phyloP scores from a whole-genome alignment of 345 rosid species.

The Brassica nigra region DNA sequence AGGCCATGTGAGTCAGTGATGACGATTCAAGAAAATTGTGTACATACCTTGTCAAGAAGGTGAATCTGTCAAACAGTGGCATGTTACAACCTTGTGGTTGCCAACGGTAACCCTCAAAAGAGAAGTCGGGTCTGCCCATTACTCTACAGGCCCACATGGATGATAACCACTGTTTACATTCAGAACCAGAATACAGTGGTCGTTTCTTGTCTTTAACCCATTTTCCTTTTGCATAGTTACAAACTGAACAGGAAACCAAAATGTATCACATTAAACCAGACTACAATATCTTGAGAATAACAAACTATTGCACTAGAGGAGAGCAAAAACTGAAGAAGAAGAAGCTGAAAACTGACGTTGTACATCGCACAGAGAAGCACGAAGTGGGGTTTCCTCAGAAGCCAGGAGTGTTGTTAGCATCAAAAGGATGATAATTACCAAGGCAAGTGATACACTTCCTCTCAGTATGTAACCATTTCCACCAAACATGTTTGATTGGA shows the following conservation, averaged over 20 bases:
- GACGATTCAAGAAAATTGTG: not conserved
- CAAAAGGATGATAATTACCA: constrained; percentile 26
- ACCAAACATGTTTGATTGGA: constrained; percentile 16
- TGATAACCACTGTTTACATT: constrained; percentile 73
- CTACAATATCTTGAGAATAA: not conserved
- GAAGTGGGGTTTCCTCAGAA: constrained; percentile 35
- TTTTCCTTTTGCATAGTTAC: constrained; percentile 70
- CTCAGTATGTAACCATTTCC: constrained; percentile 19
- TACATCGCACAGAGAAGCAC: constrained; percentile 7
- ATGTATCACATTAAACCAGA: not conserved
- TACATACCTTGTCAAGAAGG: constrained; percentile 64
- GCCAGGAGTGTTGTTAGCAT: constrained; percentile 4
- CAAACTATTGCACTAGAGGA: too few relatives aligned
- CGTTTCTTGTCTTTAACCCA: constrained; percentile 58
- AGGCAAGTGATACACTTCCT: constrained; percentile 43
- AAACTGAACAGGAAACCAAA: constrained; percentile 44
- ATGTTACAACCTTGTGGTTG: constrained; percentile 71
- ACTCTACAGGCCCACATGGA: constrained; percentile 75
- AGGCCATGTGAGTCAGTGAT: not conserved
- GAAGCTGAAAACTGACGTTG: constrained; percentile 31
- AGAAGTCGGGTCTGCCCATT: constrained; percentile 65
- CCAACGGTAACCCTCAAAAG: constrained; percentile 77
- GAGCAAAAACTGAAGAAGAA: not conserved
- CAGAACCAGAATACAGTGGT: constrained; percentile 67
- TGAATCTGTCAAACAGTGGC: constrained; percentile 61